phyloP scores from a whole-genome alignment of 2,329 filamentous ascomycete species.

The Fusarium circinatum region DNA sequence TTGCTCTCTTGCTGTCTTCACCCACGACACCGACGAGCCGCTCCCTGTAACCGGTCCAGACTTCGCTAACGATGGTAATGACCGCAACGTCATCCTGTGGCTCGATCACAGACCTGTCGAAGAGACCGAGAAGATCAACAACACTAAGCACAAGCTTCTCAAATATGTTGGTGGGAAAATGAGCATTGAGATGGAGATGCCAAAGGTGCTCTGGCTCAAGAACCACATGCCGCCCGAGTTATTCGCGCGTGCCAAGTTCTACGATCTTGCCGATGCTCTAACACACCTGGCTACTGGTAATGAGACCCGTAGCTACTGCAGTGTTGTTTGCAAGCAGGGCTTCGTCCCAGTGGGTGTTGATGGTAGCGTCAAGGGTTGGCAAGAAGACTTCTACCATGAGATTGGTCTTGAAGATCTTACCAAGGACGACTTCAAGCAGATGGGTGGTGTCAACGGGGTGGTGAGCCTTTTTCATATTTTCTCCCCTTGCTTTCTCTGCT shows the following conservation, averaged over 20 bases:
- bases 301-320: conserved; percentile 93
- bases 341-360: conserved; percentile 97
- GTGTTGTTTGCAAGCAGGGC: conserved; percentile 96
- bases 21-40: conserved; percentile 88
- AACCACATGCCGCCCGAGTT: conserved; percentile 95
- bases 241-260: conserved; percentile 95
- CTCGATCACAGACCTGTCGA: conserved; percentile 92
- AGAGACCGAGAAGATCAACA: conserved; percentile 94
- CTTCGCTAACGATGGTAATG: conserved; percentile 79
- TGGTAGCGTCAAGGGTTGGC: conserved; percentile 97
- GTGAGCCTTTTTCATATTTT: conserved; percentile 67
- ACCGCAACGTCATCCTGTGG: conserved; percentile 97
- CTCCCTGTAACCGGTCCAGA: conserved; percentile 89
- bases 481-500: conserved; percentile 14
- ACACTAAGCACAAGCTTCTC: conserved; percentile 89
- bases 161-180: conserved; percentile 97
- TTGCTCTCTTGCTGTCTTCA: conserved; percentile 95
- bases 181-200: conserved; percentile 99
- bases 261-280: conserved; percentile 90
- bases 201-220: conserved; percentile 98
- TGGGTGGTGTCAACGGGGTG: conserved; percentile 94
- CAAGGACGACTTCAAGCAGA: conserved; percentile 88
- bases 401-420: conserved; percentile 89
- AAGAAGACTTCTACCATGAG: conserved; percentile 88
- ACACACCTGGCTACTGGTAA: conserved; percentile 94